Evolutionary conservation across 495 filamentous ascomycete genomes (phyloP).

Genomic region (Penicillium tannophilum): DNA sequence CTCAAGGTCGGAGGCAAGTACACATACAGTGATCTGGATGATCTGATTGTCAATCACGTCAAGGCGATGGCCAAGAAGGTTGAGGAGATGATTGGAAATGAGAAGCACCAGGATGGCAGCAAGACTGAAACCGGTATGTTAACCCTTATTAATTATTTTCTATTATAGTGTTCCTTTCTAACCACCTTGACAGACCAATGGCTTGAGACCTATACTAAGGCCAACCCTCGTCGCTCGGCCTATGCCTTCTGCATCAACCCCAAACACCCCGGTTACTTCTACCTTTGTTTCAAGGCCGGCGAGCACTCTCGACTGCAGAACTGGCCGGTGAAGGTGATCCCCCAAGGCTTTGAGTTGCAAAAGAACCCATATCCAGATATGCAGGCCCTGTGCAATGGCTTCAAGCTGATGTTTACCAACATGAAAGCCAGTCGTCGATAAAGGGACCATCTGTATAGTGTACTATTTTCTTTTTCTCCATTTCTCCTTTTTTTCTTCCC

Average conservation of each 20-base stretch:
- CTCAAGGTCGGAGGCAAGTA: conserved; percentile 84
- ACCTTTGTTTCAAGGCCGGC: conserved; percentile 92
- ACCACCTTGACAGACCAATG: conserved; percentile 70
- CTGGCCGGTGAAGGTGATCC: conserved; percentile 90
- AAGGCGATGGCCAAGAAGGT: conserved; percentile 98
- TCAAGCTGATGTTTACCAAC: conserved; percentile 65
- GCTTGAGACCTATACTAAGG: conserved; percentile 91
- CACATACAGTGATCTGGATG: conserved; percentile 93
- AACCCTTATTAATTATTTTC: conserved; percentile 8
- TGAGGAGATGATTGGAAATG: conserved; percentile 89
- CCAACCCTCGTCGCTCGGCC: conserved; percentile 89
- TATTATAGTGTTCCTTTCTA: conserved; percentile 9
- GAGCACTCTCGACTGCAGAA: conserved; percentile 66
- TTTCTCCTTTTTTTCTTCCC: not conserved
- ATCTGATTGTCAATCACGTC: conserved; percentile 94
- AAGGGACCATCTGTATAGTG: conserved; percentile 29
- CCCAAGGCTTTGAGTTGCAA: conserved; percentile 84
- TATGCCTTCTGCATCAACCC: conserved; percentile 94
- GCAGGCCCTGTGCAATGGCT: conserved; percentile 88
- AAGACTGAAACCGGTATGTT: conserved; percentile 81
- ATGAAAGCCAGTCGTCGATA: conserved; percentile 46
- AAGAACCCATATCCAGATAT: conserved; percentile 90
- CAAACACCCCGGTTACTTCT: conserved; percentile 92
- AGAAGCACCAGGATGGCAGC: conserved; percentile 83
- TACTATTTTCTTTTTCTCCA: conserved; percentile 21